A percentile compares a stretch with the other conserved stretches of the same genome.
Evolutionary conservation across 257 asterid genomes (phyloP).

Genomic region (Solanum habrochaites): DNA sequence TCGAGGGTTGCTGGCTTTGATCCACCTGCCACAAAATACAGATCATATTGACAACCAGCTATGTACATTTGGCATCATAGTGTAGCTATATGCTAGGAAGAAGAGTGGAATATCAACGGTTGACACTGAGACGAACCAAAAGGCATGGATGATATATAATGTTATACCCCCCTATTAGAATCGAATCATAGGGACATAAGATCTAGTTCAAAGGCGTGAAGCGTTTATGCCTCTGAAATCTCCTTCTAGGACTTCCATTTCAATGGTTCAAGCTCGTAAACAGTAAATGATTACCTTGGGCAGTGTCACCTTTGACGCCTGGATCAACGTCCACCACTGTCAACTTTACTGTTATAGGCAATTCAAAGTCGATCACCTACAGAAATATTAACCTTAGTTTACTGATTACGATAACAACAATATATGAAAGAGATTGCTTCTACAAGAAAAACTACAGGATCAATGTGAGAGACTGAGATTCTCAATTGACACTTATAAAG

Average conservation of each 20-base stretch:
- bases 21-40: conserved; percentile 53
- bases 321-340: conserved; percentile 85
- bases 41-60: neutral
- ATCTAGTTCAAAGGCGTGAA: neutral
- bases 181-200: neutral
- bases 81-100: neutral
- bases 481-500: neutral
- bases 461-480: neutral
- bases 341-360: conserved; percentile 85
- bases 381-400: conserved; percentile 6
- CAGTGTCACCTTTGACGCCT: conserved; percentile 95
- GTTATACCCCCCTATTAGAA: neutral
- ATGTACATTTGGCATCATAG: neutral
- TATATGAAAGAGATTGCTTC: neutral
- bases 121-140: neutral
- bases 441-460: neutral
- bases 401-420: neutral
- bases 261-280: neutral
- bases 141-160: neutral
- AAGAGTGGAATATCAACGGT: neutral
- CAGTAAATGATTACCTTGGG: conserved; percentile 55
- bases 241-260: neutral
- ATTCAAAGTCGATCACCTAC: conserved; percentile 92
- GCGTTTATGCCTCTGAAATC: neutral
- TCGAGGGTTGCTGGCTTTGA: conserved; percentile 83